Conservation (phyloP, 176 grass and related monocot species). For the Thalia dealbata region DNA sequence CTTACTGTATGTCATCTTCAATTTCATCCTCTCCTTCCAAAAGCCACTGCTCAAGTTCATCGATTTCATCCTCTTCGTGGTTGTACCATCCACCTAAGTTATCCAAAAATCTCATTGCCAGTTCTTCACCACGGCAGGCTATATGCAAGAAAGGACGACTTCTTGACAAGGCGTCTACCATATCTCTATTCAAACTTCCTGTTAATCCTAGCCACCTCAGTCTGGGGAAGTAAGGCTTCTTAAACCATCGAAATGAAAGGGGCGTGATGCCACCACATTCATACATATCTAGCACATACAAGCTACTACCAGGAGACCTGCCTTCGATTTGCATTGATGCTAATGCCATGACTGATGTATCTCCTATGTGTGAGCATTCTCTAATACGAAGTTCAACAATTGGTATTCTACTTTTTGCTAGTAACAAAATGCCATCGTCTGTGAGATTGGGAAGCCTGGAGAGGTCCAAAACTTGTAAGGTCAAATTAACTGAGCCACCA, state of each 20-base stretch:
- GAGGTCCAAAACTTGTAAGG: slow-evolving; percentile 65
- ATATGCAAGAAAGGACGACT: slow-evolving; percentile 81
- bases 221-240: slow-evolving; percentile 85
- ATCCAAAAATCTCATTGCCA: slow-evolving; percentile 49
- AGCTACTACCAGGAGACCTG: slow-evolving; percentile 51
- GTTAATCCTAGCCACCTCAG: slow-evolving; percentile 70
- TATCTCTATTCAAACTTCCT: slow-evolving; percentile 77
- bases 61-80: slow-evolving; percentile 53
- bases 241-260: slow-evolving; percentile 78
- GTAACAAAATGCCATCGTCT: slow-evolving; percentile 56
- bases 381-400: slow-evolving; percentile 57
- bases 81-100: slow-evolving; percentile 49
- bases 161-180: slow-evolving; percentile 62
- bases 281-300: slow-evolving; percentile 67
- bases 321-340: slow-evolving; percentile 91
- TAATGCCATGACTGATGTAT: slow-evolving; percentile 71
- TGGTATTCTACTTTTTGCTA: slow-evolving; percentile 55
- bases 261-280: slow-evolving; percentile 72
- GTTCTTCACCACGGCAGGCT: slow-evolving; percentile 59
- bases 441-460: slow-evolving; percentile 66
- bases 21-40: slow-evolving; percentile 28
- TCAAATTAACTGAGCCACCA: slow-evolving; percentile 41
- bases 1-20: not conserved
- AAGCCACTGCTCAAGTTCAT: slow-evolving; percentile 83
- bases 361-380: slow-evolving; percentile 34